These are phyloP conservation scores for Salix purpurea DNA, from an alignment of 345 rosid genomes.

Conservation along the genomic window DNA sequence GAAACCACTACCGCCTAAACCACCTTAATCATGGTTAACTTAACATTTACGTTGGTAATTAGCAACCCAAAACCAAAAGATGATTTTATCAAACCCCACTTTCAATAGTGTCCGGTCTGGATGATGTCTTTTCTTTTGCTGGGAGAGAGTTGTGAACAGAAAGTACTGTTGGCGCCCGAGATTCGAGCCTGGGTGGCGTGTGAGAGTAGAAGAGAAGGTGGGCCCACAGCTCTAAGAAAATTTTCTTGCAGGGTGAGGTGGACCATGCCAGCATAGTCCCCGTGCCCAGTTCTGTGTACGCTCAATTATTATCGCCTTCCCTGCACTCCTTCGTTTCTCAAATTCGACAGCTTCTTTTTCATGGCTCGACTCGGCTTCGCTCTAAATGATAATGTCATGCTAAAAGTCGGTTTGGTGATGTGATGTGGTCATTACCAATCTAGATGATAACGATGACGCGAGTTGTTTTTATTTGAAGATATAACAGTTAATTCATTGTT, in stretches of 20 bases:
- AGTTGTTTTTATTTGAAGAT: too few species aligned
- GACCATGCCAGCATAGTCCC: not conserved
- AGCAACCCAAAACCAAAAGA: not conserved
- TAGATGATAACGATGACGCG: too few species aligned
- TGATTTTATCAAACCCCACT: not conserved
- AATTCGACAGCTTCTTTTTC: not conserved
- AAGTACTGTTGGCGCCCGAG: conserved; percentile 22
- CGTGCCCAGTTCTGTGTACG: not conserved
- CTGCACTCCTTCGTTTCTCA: not conserved
- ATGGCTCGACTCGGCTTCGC: not conserved
- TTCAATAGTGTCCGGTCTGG: not conserved
- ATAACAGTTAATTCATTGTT: too few species aligned
- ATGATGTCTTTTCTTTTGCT: not conserved
- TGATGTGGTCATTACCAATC: too few species aligned
- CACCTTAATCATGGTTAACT: conserved; percentile 19
- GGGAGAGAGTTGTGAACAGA: not conserved
- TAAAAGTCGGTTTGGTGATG: too few species aligned
- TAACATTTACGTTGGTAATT: conserved; percentile 8
- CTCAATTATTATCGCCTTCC: conserved; percentile 24
- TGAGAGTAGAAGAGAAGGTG: not conserved
- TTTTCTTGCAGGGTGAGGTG: not conserved
- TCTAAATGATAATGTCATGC: too few species aligned
- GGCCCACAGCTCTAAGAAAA: not conserved
- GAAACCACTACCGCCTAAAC: conserved; percentile 3
- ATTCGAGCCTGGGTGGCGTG: conserved; percentile 16